These are phyloP conservation scores for Bonia amplexicaulis DNA, from an alignment of 176 grass and related monocot species.

Conservation along the genomic window DNA sequence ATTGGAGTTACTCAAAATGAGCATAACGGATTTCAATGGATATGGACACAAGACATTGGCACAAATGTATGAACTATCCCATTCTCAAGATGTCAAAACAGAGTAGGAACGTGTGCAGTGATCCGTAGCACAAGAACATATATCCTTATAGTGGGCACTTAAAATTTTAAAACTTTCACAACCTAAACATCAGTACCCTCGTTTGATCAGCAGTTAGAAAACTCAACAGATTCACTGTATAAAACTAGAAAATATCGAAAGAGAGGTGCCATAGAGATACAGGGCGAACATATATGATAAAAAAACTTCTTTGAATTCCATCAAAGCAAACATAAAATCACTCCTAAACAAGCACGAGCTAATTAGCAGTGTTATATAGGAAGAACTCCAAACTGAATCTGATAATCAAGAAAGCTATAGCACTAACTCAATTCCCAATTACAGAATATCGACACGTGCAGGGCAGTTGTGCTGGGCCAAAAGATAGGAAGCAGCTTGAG, in stretches of 20 bases:
- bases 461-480: neutral
- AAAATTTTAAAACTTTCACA: neutral
- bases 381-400: neutral
- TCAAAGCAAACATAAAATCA: neutral
- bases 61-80: neutral
- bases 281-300: neutral
- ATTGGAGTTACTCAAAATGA: neutral
- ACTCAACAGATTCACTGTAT: neutral
- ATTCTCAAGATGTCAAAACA: neutral
- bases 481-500: neutral
- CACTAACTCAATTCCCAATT: neutral
- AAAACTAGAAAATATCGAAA: neutral
- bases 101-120: neutral
- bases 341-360: neutral
- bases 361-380: neutral
- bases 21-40: neutral
- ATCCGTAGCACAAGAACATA: neutral
- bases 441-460: neutral
- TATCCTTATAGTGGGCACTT: neutral
- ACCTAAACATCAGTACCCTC: neutral
- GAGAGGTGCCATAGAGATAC: neutral
- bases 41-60: neutral
- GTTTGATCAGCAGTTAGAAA: neutral
- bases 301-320: neutral
- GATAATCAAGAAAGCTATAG: neutral